Conservation (phyloP, 2,329 filamentous ascomycete genomes). For the Clarireedia sp. region DNA sequence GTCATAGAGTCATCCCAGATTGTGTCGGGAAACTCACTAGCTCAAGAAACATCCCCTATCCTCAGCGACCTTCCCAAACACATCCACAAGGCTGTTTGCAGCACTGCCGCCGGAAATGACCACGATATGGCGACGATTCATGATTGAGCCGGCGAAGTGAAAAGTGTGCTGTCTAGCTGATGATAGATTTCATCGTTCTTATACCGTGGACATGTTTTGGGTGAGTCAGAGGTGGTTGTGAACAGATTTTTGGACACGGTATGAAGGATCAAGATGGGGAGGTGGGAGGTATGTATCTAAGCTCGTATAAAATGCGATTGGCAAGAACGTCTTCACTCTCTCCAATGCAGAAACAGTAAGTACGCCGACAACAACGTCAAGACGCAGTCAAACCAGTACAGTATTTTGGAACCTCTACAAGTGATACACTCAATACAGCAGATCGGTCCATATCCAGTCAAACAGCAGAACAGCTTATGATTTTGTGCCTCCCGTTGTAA, state of each 20-base stretch:
- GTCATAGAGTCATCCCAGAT: not conserved
- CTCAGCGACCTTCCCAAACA: constrained; percentile 56
- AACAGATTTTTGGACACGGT: constrained; percentile 5
- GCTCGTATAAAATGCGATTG: not conserved
- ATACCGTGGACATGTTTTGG: not conserved
- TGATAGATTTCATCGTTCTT: too few species aligned
- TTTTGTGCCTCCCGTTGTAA: too few species aligned
- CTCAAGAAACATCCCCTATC: constrained; percentile 27
- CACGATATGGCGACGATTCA: constrained; percentile 42
- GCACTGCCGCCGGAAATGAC: constrained; percentile 90
- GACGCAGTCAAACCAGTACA: too few species aligned
- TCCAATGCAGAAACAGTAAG: not conserved
- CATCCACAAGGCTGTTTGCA: constrained; percentile 89
- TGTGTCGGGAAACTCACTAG: constrained; percentile 24
- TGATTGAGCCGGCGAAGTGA: not conserved
- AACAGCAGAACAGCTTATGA: too few species aligned
- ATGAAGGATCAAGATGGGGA: not conserved
- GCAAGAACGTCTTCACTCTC: not conserved
- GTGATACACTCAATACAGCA: too few species aligned
- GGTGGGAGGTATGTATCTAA: not conserved
- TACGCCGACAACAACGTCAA: not conserved
- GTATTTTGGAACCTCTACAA: too few species aligned
- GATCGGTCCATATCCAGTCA: too few species aligned
- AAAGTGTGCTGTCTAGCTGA: too few species aligned
- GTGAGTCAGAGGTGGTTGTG: not conserved